phyloP scores from a whole-genome alignment of 139 green algal genomes.

The Klebsormidium nitens region DNA sequence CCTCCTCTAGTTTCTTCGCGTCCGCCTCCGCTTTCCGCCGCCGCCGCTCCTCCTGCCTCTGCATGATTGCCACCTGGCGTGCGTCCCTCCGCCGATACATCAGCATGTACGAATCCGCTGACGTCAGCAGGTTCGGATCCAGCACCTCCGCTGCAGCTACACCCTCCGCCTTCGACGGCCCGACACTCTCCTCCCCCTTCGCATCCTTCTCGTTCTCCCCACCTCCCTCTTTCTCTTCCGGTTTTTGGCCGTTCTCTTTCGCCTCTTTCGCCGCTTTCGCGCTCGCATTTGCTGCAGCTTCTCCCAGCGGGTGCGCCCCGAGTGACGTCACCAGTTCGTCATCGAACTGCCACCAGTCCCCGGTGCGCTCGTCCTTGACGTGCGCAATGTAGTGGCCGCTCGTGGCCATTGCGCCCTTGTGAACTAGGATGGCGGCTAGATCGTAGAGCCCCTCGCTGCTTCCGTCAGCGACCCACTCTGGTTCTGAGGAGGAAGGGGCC shows the following conservation, averaged over 20 bases:
- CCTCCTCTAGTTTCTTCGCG: neutral
- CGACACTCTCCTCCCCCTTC: neutral
- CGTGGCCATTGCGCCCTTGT: conserved; percentile 69
- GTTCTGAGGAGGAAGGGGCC: too few species aligned
- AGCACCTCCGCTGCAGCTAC: neutral
- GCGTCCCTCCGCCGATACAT: conserved; percentile 11
- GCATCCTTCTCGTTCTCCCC: neutral
- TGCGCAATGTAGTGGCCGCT: conserved; percentile 75
- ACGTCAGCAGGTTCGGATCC: conserved; percentile 13
- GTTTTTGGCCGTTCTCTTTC: too few species aligned
- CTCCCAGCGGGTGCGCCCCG: conserved; percentile 17
- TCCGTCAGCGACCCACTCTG: too few species aligned
- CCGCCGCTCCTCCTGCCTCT: neutral
- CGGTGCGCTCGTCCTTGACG: conserved; percentile 4
- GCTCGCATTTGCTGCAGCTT: too few species aligned
- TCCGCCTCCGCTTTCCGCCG: conserved; percentile 4
- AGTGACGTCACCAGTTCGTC: conserved; percentile 59
- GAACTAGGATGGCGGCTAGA: conserved; percentile 73
- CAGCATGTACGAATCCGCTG: conserved; percentile 32
- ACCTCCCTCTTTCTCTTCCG: too few species aligned
- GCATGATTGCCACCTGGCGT: neutral
- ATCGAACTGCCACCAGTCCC: conserved; percentile 82
- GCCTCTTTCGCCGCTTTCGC: too few species aligned
- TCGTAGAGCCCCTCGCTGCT: too few species aligned
- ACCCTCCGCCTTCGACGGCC: neutral